phyloP scores from a whole-genome alignment of 1,284 basidiomycete genomes.

The Ustilago sp. region DNA sequence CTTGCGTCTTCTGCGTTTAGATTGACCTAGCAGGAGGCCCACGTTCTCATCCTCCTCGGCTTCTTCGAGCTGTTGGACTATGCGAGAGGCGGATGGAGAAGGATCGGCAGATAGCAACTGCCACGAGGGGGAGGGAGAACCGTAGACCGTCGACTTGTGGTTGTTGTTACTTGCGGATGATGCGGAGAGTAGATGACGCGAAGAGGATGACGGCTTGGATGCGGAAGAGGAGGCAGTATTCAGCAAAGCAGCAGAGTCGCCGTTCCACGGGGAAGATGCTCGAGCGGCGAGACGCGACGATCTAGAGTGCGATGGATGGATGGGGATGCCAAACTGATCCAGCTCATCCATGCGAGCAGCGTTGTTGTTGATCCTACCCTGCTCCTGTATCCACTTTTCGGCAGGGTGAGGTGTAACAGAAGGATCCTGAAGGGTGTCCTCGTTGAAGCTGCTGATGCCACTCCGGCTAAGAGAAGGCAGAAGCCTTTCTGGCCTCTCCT shows the following conservation, averaged over 20 bases:
- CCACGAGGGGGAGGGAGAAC: constrained; percentile 17
- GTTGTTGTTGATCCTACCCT: constrained; percentile 14
- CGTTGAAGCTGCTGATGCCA: neutral
- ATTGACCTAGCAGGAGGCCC: constrained; percentile 37
- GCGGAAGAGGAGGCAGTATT: constrained; percentile 12
- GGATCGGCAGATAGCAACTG: constrained; percentile 8
- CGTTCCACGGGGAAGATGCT: constrained; percentile 10
- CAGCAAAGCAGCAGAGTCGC: constrained; percentile 6
- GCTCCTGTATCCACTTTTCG: constrained; percentile 30
- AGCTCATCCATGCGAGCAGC: constrained; percentile 28
- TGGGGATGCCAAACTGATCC: constrained; percentile 39
- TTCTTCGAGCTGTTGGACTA: constrained; percentile 8
- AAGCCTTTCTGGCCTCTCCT: constrained; percentile 46
- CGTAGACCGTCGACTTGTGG: neutral
- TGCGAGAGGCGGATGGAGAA: constrained; percentile 18
- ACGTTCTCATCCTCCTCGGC: constrained; percentile 43
- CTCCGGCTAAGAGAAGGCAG: constrained; percentile 10
- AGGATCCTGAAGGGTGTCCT: neutral
- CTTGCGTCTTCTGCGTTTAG: constrained; percentile 42
- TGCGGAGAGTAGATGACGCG: constrained; percentile 6
- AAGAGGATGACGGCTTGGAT: constrained; percentile 27
- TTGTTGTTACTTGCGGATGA: neutral
- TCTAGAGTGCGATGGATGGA: constrained; percentile 26
- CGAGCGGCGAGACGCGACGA: constrained; percentile 9
- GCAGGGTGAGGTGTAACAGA: constrained; percentile 13